Base-by-base conservation (phyloP, 2,329 filamentous ascomycete species). In the Pseudogymnoascus sp. region DNA sequence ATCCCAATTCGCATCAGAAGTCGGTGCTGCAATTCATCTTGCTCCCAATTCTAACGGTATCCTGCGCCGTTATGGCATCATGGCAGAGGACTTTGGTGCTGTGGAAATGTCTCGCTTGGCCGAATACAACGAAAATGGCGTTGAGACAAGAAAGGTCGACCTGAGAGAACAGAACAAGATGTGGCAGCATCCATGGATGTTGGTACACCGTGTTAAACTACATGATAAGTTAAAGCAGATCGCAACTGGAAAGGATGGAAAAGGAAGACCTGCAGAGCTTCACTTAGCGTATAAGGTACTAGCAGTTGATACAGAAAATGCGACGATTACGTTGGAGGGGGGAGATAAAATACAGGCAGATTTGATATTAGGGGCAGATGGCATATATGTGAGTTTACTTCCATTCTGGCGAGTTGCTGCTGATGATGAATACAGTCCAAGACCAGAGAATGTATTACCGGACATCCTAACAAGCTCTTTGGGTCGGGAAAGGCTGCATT, bases 11-110 rank as follows among this genome's bases (percentile, higher is more conserved):
- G 79, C 80, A 14, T 80, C 76, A 61, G 84, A 87, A 71, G 73
- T 78, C 1, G 85, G 85, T 0, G 84, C 85, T 2, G 85, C 85
- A 0, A 79, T 88, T n/a, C 84, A 87, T 68, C 71, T 88, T 4
- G 80, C 82, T 0, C 84, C 86, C 0, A 89, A 88, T 68, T 75
- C 79, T 2, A 85, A 86, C 70, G 82, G 83, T 0, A 72, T 87
- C 2, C 74, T 88, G 3, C 72, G 73, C 10, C 73, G 77, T 34
- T 71, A 81, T 60, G 79, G 79, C 0, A 67, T 82, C 1, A 71
- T 73, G 60, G 73, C 77, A 0, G 74, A 77, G 63, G 70, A 71
- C 0, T 75, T 75, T 45, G 78, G 78, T 1, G 76, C 78, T 12
- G 65, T 70, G 67, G 45, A 62, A 7, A 59, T 51, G 61, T 51